A percentile compares a stretch with the other conserved stretches of the same genome.
Conservation (phyloP, 2,329 filamentous ascomycete genomes). For the Amylocarpus encephaloides region DNA sequence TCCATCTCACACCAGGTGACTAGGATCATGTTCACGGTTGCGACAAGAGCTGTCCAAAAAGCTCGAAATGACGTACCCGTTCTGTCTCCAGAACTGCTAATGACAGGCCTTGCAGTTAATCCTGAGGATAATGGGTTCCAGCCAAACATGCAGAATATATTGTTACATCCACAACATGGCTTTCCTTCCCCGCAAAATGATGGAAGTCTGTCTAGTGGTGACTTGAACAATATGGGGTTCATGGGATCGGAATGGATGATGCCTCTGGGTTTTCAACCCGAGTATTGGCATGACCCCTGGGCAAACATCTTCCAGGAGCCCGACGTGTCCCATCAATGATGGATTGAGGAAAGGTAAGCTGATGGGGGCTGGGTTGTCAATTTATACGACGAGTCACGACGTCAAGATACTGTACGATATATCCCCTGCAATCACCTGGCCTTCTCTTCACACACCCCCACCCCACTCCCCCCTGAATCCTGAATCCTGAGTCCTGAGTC, state of each 20-base stretch:
- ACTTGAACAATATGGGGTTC: slow-evolving; percentile 1
- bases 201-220: background rate
- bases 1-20: slow-evolving; percentile 7
- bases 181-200: background rate
- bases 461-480: too few species aligned
- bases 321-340: slow-evolving; percentile 1
- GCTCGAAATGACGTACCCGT: background rate
- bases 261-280: slow-evolving; percentile 11
- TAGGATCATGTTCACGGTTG: slow-evolving; percentile 9
- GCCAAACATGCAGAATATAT: background rate
- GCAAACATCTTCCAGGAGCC: slow-evolving; percentile 12
- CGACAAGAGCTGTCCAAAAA: slow-evolving; percentile 11
- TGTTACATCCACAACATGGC: background rate
- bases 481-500: too few species aligned
- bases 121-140: background rate
- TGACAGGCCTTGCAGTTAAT: background rate
- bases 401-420: too few species aligned
- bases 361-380: background rate
- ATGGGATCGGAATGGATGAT: slow-evolving; percentile 14
- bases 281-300: slow-evolving; percentile 14
- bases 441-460: background rate
- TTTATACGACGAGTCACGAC: background rate
- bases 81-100: background rate
- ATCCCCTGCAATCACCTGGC: background rate
- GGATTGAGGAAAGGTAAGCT: background rate